A percentile compares a stretch with the other conserved stretches of the same genome.
Conservation (phyloP, 177 flowering plant genomes). For the Vitis hybrid region DNA sequence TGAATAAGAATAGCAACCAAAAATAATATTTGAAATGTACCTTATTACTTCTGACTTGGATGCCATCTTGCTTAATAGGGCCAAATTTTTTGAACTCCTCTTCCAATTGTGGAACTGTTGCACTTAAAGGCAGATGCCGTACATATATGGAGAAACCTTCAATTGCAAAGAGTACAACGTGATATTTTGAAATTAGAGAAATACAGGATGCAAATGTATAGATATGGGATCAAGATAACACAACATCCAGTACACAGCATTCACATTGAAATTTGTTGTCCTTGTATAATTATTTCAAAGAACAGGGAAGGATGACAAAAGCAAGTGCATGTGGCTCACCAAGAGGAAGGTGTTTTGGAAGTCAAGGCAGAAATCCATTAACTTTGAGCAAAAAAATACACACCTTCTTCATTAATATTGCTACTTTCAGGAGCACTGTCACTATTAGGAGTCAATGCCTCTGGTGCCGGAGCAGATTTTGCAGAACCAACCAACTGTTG, state of each 20-base stretch:
- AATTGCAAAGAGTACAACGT: constrained; percentile 8
- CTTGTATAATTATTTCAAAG: no score
- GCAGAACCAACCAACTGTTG: constrained; percentile 20
- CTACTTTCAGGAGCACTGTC: constrained; percentile 21
- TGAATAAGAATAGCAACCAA: background rate
- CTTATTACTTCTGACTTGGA: constrained; percentile 31
- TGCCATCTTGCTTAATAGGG: constrained; percentile 23
- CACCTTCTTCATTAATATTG: constrained; percentile 19
- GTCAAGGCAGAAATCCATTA: background rate
- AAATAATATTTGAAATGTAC: constrained; percentile 6
- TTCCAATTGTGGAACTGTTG: constrained; percentile 22
- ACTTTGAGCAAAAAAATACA: background rate
- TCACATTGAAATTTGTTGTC: background rate
- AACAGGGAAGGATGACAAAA: background rate
- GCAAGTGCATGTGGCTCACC: background rate
- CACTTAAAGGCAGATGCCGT: constrained; percentile 22
- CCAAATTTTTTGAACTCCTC: constrained; percentile 28
- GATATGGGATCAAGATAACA: constrained; percentile 1
- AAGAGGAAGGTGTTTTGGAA: background rate
- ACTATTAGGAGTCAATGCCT: constrained; percentile 8
- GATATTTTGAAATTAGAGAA: background rate
- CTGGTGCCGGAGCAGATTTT: constrained; percentile 29
- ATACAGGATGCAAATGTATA: background rate
- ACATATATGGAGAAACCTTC: constrained; percentile 27
- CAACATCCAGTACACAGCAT: background rate